Evolutionary conservation across 2,329 filamentous ascomycete species (phyloP).

Genomic region (Metarhizium sp.): DNA sequence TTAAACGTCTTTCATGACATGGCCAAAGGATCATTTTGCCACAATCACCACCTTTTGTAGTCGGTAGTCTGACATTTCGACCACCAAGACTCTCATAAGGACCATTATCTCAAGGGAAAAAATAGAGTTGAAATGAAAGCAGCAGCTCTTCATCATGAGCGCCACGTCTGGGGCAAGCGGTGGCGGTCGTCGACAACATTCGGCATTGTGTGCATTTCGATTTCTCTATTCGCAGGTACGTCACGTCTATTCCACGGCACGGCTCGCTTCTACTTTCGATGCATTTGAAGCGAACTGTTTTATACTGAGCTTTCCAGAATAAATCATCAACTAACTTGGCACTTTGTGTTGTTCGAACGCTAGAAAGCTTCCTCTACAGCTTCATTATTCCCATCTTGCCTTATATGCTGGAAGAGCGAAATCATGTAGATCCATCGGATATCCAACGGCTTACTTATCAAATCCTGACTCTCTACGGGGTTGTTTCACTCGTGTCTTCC

Average conservation of each 20-base stretch:
- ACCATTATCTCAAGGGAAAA: no score
- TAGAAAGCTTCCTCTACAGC: conserved; percentile 1
- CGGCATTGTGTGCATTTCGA: neutral
- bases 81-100: no score
- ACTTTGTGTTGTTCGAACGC: neutral
- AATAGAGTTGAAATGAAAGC: neutral
- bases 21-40: no score
- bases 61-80: no score
- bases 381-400: conserved; percentile 1
- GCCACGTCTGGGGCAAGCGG: neutral
- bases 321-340: neutral
- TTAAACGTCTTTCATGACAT: no score
- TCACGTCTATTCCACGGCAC: neutral
- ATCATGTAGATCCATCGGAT: neutral
- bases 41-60: no score
- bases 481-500: neutral
- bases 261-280: no score
- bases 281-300: neutral
- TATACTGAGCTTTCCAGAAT: neutral
- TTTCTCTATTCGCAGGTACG: neutral
- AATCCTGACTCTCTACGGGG: neutral
- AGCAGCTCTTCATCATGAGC: neutral
- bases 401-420: neutral
- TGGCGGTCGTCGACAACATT: neutral
- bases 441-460: neutral